These are phyloP conservation scores for Podospora pseudopauciseta DNA, from an alignment of 495 filamentous ascomycete species.

Conservation along the genomic window DNA sequence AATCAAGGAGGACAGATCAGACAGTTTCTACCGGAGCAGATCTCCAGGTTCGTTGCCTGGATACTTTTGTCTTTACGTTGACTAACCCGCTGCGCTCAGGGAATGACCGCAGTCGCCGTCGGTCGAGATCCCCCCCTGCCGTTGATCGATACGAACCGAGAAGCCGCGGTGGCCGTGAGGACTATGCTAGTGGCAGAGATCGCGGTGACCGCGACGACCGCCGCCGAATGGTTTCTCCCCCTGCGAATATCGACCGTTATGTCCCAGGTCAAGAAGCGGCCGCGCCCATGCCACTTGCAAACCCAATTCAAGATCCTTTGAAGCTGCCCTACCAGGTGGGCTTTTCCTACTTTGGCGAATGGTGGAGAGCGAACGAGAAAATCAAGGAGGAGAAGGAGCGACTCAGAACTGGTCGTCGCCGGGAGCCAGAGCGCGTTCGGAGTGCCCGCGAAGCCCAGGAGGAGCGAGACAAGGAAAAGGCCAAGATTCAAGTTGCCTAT, in stretches of 20 bases:
- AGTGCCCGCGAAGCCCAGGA: constrained; percentile 75
- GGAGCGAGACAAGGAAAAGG: constrained; percentile 83
- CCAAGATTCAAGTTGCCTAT: constrained; percentile 86
- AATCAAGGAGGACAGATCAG: constrained; percentile 46
- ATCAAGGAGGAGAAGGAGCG: constrained; percentile 87
- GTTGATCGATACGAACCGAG: constrained; percentile 72
- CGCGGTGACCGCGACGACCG: constrained; percentile 52
- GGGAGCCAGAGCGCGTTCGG: constrained; percentile 64
- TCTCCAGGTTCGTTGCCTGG: constrained; percentile 51
- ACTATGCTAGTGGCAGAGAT: constrained; percentile 60
- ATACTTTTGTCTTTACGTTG: neutral
- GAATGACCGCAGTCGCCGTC: constrained; percentile 48
- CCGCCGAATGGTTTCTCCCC: constrained; percentile 56
- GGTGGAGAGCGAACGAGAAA: constrained; percentile 84
- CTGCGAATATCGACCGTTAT: constrained; percentile 88
- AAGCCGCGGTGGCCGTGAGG: constrained; percentile 62
- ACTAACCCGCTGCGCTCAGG: constrained; percentile 26
- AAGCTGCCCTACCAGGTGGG: constrained; percentile 89
- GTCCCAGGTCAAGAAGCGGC: constrained; percentile 75
- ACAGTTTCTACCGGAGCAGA: constrained; percentile 53
- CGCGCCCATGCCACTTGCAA: constrained; percentile 55
- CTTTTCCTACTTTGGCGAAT: constrained; percentile 95
- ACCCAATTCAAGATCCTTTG: constrained; percentile 77
- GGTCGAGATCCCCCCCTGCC: constrained; percentile 67
- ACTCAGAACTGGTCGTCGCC: constrained; percentile 66